Percentiles rank a stretch among this genome's conserved stretches.
phyloP scores from a whole-genome alignment of 2,329 filamentous ascomycete species.

The Penicillium sp. region DNA sequence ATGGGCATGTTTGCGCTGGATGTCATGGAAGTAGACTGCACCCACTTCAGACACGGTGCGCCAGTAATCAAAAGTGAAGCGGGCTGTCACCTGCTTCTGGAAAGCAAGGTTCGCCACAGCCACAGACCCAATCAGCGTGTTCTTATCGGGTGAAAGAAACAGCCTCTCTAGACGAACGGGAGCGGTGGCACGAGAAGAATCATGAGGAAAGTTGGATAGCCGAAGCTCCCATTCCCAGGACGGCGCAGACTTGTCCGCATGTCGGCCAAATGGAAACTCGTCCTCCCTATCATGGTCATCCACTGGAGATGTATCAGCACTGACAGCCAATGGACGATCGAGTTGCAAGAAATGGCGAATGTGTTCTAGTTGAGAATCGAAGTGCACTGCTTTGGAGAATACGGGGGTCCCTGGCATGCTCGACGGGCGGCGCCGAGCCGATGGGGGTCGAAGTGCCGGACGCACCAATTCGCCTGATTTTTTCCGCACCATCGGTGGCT shows the following conservation, averaged over 20 bases:
- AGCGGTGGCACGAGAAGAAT: constrained; percentile 53
- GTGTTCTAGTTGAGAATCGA: constrained; percentile 92
- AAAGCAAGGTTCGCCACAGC: constrained; percentile 85
- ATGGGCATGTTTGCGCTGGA: constrained; percentile 57
- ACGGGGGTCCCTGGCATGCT: constrained; percentile 98
- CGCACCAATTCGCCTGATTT: constrained; percentile 96
- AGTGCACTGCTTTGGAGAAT: constrained; percentile 95
- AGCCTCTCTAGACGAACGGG: constrained; percentile 79
- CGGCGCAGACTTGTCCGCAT: constrained; percentile 49
- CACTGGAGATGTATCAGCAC: constrained; percentile 83
- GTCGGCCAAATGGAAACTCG: constrained; percentile 74
- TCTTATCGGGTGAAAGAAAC: constrained; percentile 81
- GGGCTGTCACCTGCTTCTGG: constrained; percentile 79
- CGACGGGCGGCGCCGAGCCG: constrained; percentile 69
- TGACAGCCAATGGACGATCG: constrained; percentile 91
- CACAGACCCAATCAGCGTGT: constrained; percentile 74
- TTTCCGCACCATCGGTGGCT: constrained; percentile 92
- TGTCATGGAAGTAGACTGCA: constrained; percentile 79
- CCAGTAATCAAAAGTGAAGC: constrained; percentile 97
- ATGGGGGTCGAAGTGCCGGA: constrained; percentile 75
- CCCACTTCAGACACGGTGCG: constrained; percentile 93
- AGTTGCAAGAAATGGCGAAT: constrained; percentile 93
- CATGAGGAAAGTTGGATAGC: constrained; percentile 72
- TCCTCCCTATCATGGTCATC: constrained; percentile 79
- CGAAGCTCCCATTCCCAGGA: constrained; percentile 88